Evolutionary conservation across 495 filamentous ascomycete species (phyloP), one percentile per base, ranked within the genome.

Genomic region (Thozetella sp.): DNA sequence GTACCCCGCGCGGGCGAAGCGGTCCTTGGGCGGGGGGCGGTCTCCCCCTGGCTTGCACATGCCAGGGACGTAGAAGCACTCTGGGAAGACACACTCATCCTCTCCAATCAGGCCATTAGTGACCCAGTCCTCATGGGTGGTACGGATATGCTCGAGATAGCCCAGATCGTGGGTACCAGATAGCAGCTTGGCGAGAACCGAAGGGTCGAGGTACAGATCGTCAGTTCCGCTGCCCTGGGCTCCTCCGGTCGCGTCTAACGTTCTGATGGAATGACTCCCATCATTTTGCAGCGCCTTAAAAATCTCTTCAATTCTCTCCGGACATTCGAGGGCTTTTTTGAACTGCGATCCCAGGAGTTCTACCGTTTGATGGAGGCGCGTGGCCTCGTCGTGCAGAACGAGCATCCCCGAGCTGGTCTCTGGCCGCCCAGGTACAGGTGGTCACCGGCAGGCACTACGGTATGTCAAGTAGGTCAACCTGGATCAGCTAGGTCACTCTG

Each of bases 121-220:
- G 15, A 54, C 26, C 48, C 48, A 59, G 2, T 50, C 45, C 1
- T n/a, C 19, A 53, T 56, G 55, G 12, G 58, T 51, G 26, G 56
- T 59, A 3, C 34, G 57, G 6, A 63, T 15, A 25, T 63, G 60
- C 20, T 22, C 24, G 15, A 63, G 56, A 50, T 63, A 63, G 0
- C 30, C 50, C 3, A 56, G 9, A 13, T 24, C 55, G 50, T 63
- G 60, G 50, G 54, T 52, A 4, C 55, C 45, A n/a, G 26, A 10
- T 4, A 54, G 23, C 2, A 54, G 52, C 25, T 15, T 34, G 15
- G 25, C 22, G 11, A 54, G 24, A 27, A 54, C 9, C 15, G 52
- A 20, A 11, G 20, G 24, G 24, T 30, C 25, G 4, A 13, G 15
- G 25, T 2, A 17, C 24, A 12, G 24, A 6, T 34, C n/a, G n/a